Evolutionary conservation across 352 stramenopile genomes (phyloP), one percentile per base, ranked within the genome.

Genomic region (Phytophthora agathidicida): DNA sequence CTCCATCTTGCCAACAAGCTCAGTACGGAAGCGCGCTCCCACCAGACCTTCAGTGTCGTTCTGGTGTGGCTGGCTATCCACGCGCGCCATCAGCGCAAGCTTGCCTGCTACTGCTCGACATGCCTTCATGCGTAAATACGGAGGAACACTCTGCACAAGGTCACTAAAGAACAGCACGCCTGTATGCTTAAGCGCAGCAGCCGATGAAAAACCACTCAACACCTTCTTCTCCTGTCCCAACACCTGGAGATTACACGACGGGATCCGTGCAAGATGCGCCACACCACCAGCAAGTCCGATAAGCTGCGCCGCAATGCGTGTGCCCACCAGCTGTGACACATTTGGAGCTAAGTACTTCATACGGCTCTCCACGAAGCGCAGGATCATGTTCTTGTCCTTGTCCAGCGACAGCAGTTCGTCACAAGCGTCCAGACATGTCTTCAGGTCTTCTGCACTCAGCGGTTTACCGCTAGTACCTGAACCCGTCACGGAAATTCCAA

Each of bases 211-310:
- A 0, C 96, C 86, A 45, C 83, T 96, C 10, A 98, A 68, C 7
- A 93, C 94, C 32, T 94, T 88, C 68, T 97, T 97, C 52, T 97
- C 85, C 70, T 99, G 96, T 9, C 97, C 97, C 33, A 99, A 71
- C 19, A 97, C 88, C 76, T 99, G 96, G 11, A 99, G 69, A 60
- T 99, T 99, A 65, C 97, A 99, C 32, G 95, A 88, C 33, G 98
- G 98, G 53, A 99, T 99, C 17, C 90, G 89, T 16, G 90, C 82
- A 11, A 99, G 75, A 42, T 98, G 78, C 3, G 84, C 83, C 14
- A 99, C 77, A 27, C 97, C 97, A 24, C 98, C 98, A 7, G 96
- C 95, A 28, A 99, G 72, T 16, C 88, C 96, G 3, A 99, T 71
- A 5, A 99, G 65, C 70, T 97, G 81, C 20, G 97, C 97, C 5